Evolutionary conservation across 805 yeast genomes (phyloP).

Genomic region (Nakazawaea sp.): DNA sequence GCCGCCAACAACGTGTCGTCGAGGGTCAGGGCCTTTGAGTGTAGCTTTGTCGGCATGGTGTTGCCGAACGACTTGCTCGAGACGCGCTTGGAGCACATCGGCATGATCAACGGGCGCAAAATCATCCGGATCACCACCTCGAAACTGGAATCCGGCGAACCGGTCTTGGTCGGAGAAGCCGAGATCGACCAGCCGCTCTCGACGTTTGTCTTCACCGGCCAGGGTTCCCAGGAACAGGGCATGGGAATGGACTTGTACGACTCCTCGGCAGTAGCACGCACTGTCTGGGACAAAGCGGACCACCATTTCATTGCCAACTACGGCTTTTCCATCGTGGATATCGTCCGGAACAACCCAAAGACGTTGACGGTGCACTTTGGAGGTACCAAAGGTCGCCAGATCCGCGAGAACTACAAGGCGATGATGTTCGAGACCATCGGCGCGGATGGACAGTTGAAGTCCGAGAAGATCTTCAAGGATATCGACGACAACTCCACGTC

Average conservation of each 20-base stretch:
- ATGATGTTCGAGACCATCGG: slow-evolving; percentile 97
- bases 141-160: slow-evolving; percentile 70
- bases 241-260: slow-evolving; percentile 99
- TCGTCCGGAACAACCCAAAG: slow-evolving; percentile 92
- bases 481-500: slow-evolving; percentile 78
- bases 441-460: slow-evolving; percentile 72
- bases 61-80: slow-evolving; percentile 88
- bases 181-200: slow-evolving; percentile 98
- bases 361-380: slow-evolving; percentile 95
- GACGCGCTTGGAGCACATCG: slow-evolving; percentile 88
- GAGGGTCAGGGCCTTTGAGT: slow-evolving; percentile 90
- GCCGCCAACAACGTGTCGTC: slow-evolving; percentile 96
- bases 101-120: slow-evolving; percentile 99
- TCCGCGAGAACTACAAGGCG: slow-evolving; percentile 88
- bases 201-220: slow-evolving; percentile 97
- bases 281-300: slow-evolving; percentile 98
- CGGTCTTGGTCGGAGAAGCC: slow-evolving; percentile 90
- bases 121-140: slow-evolving; percentile 86
- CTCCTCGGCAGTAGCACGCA: slow-evolving; percentile 83
- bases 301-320: slow-evolving; percentile 85
- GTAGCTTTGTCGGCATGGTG: slow-evolving; percentile 94
- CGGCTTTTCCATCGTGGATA: slow-evolving; percentile 95
- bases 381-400: slow-evolving; percentile 94
- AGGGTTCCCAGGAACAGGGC: slow-evolving; percentile 99
- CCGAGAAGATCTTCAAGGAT: slow-evolving; percentile 94